Evolutionary conservation across 2,329 filamentous ascomycete species (phyloP), one percentile per base, ranked within the genome.

Genomic region (Diaporthe sp.): DNA sequence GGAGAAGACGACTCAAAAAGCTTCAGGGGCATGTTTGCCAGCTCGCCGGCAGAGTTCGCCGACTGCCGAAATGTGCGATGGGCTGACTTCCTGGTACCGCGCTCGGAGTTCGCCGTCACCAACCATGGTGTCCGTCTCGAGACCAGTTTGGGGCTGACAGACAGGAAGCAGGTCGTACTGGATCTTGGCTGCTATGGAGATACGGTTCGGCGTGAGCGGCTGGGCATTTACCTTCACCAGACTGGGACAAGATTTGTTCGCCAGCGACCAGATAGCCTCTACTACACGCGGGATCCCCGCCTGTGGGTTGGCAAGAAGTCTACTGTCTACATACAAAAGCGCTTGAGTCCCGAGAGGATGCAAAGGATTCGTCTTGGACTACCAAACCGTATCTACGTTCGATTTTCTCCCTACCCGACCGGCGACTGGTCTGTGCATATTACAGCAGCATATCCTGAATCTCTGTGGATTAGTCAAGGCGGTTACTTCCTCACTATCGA

Each of bases 1-100:
- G 31, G 57, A 15, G 49, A 28, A 10, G 42, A 74, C 28, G 22
- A 31, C 51, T 34, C 67, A 76, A 61, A 73, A 49, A n/a, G 51
- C 22, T 72, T 69, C 25, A 51, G 72, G 19, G 75, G 75, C 19
- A 74, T 76, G 51, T 69, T 76, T 17, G 75, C 75, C 22, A 65
- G 67, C 4, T 76, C 72, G 15, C 75, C 75, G 2, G 46, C 39
- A 22, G 75, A 76, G 19, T 76, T 76, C 31, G 42, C 17, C 3
- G 49, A 72, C 10, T 76, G 75, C 67, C 37, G 73, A 9, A 55
- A 12, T 55, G 19, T 55, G 51, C 51, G 51, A 55, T 28, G 51
- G 51, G n/a, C n/a, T 55, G 51, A 55, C 6, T 55, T 55, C n/a
- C 51, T 55, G 5, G 51, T 25, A 28, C 25, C 51, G 12, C 51